A percentile compares a stretch with the other conserved stretches of the same genome.
These are phyloP conservation scores for Salix caprea DNA, from an alignment of 345 rosid genomes.

Conservation along the genomic window DNA sequence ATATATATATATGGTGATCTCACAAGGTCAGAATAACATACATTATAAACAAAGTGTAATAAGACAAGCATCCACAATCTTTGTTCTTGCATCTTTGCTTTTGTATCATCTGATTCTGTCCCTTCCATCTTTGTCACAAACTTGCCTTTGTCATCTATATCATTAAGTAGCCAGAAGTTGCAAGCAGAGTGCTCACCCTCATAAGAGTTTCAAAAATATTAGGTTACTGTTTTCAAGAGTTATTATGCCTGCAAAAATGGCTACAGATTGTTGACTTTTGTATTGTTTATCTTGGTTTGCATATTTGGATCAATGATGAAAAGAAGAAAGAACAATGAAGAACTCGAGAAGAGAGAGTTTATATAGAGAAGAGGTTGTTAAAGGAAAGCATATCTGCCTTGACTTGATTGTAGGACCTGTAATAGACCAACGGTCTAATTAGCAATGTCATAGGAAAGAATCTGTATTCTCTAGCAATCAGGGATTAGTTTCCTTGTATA, in stretches of 20 bases:
- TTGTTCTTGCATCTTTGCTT: neutral
- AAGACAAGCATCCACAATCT: neutral
- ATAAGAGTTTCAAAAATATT: too few species aligned
- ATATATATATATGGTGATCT: neutral
- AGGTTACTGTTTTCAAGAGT: neutral
- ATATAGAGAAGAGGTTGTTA: too few species aligned
- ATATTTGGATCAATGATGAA: too few species aligned
- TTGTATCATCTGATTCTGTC: neutral
- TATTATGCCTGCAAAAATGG: slow-evolving; percentile 7
- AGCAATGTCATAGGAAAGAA: too few species aligned
- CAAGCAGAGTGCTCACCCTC: neutral
- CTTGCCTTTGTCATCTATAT: neutral
- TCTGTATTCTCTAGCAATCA: too few species aligned
- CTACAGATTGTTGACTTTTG: slow-evolving; percentile 9
- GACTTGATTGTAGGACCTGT: too few species aligned
- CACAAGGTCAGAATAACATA: neutral
- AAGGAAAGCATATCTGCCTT: too few species aligned
- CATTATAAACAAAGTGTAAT: neutral
- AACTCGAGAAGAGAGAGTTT: too few species aligned
- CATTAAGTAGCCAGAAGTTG: neutral
- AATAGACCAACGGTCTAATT: too few species aligned
- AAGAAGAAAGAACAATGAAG: too few species aligned
- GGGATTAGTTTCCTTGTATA: too few species aligned
- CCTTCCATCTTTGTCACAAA: neutral
- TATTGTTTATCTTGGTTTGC: neutral